Percentiles rank a stretch among this genome's conserved stretches.
Conservation (phyloP, 208 protist genomes). For the Trypanosoma theileri region DNA sequence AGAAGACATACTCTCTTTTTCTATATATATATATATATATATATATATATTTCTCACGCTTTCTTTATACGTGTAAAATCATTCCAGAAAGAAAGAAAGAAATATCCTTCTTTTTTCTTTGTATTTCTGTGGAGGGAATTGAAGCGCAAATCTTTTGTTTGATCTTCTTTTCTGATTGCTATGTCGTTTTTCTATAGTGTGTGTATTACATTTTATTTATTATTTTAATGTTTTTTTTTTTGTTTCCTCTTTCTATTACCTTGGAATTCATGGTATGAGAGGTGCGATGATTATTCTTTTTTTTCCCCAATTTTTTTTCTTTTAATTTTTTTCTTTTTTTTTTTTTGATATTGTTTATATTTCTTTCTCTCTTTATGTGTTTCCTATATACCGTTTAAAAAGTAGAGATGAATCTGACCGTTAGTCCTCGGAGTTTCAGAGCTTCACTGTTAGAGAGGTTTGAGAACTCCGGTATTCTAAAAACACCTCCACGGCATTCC, state of each 20-base stretch:
- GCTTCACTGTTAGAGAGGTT: background rate
- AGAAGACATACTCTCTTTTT: background rate
- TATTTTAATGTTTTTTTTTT: constrained; percentile 3
- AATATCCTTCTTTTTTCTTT: too few relatives aligned
- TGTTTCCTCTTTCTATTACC: background rate
- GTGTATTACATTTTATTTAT: constrained; percentile 20
- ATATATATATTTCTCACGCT: too few relatives aligned
- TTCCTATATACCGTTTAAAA: background rate
- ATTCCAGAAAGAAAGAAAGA: too few relatives aligned
- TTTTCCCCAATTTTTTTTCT: constrained; percentile 8
- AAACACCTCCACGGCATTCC: too few relatives aligned
- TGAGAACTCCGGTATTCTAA: too few relatives aligned
- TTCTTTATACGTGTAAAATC: too few relatives aligned
- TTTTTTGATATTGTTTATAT: too few relatives aligned
- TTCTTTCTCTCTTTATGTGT: too few relatives aligned
- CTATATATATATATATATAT: constrained; percentile 11
- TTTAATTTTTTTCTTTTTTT: too few relatives aligned
- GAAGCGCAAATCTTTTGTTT: background rate
- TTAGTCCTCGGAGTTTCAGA: constrained; percentile 37
- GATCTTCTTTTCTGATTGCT: constrained; percentile 4
- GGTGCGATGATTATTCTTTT: background rate
- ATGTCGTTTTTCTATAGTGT: constrained; percentile 2
- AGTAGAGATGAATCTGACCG: constrained; percentile 7
- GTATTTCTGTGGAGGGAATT: background rate
- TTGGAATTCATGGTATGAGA: background rate